These are phyloP conservation scores for Glycine tomentella DNA, from an alignment of 306 rosid species.

Conservation along the genomic window DNA sequence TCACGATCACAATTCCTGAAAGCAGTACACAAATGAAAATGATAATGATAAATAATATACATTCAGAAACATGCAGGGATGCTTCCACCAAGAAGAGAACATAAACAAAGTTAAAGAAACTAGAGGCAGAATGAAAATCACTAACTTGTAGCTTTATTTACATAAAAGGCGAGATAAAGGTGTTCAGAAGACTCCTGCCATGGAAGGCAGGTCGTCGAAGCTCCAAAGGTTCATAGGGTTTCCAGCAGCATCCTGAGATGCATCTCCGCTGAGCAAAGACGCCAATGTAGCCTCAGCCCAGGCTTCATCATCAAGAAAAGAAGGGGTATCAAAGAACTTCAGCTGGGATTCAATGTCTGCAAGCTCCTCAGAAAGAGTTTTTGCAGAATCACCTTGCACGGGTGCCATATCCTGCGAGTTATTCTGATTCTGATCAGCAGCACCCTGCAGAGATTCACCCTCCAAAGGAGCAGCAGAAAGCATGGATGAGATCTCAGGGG, in stretches of 20 bases:
- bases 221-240: constrained; percentile 78
- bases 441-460: constrained; percentile 63
- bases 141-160: constrained; percentile 94
- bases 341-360: constrained; percentile 75
- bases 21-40: constrained; percentile 38
- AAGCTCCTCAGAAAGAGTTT: constrained; percentile 80
- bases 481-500: constrained; percentile 87
- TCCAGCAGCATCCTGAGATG: constrained; percentile 75
- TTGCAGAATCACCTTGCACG: constrained; percentile 47
- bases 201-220: constrained; percentile 74
- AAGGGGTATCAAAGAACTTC: constrained; percentile 71
- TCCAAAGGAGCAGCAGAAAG: constrained; percentile 60
- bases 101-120: not conserved
- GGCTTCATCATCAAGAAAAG: constrained; percentile 65
- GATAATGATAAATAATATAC: not conserved
- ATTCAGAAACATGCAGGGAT: not conserved
- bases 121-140: constrained; percentile 42
- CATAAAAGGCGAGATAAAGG: constrained; percentile 53
- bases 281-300: constrained; percentile 76
- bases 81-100: not conserved
- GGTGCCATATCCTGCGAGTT: constrained; percentile 49
- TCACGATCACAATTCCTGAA: constrained; percentile 63
- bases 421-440: constrained; percentile 47
- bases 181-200: constrained; percentile 64
- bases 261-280: constrained; percentile 54